These are phyloP conservation scores for Leccinellum rugosiceps DNA, from an alignment of 768 basidiomycete genomes.

Conservation along the genomic window DNA sequence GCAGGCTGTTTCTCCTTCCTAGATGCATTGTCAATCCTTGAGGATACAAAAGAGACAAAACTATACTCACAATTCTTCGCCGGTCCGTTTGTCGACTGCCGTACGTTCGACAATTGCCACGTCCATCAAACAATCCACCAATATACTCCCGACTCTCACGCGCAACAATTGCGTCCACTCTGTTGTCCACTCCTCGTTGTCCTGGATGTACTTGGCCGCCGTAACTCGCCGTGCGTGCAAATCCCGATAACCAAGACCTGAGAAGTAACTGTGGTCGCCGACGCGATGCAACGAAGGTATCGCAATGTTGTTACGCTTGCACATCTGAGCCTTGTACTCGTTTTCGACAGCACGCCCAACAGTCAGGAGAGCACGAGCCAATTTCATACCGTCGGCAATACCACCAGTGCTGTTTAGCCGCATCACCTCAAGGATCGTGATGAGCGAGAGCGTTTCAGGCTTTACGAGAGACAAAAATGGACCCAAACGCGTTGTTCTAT, in stretches of 20 bases:
- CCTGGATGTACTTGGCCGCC: conserved; percentile 60
- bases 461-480: conserved; percentile 77
- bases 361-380: conserved; percentile 72
- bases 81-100: conserved; percentile 53
- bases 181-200: conserved; percentile 70
- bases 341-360: conserved; percentile 85
- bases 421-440: conserved; percentile 90
- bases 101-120: conserved; percentile 72
- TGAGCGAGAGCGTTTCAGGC: conserved; percentile 76
- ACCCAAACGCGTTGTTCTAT: conserved; percentile 37
- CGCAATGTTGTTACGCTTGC: conserved; percentile 58
- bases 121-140: conserved; percentile 83
- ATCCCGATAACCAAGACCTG: conserved; percentile 55
- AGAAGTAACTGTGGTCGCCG: conserved; percentile 47
- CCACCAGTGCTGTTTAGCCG: conserved; percentile 74
- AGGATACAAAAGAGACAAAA: background rate
- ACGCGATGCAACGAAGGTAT: conserved; percentile 36
- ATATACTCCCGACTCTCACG: conserved; percentile 74
- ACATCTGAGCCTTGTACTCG: conserved; percentile 86
- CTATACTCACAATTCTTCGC: conserved; percentile 53
- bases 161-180: conserved; percentile 80
- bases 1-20: conserved; percentile 84
- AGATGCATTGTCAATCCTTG: conserved; percentile 4
- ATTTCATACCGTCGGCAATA: conserved; percentile 84
- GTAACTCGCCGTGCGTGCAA: conserved; percentile 63